phyloP scores from a whole-genome alignment of 1,284 basidiomycete genomes.

The Pascua sp. region DNA sequence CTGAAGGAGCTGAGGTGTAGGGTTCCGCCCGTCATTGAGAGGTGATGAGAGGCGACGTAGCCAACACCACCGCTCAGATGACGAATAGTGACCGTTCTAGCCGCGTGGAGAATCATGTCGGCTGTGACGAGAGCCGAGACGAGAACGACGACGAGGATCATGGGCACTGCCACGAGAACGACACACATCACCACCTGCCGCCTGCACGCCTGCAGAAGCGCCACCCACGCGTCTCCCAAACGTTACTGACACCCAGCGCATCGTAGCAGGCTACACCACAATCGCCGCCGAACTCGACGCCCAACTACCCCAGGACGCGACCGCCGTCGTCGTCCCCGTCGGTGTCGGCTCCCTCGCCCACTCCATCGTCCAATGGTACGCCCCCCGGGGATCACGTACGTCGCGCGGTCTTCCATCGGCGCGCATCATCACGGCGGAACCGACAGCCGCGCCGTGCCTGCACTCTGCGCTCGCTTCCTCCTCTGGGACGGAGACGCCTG shows the following conservation, averaged over 20 bases:
- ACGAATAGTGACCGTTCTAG: too few relatives aligned
- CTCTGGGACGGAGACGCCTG: neutral
- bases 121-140: too few relatives aligned
- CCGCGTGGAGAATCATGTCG: too few relatives aligned
- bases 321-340: slow-evolving; percentile 16
- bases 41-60: too few relatives aligned
- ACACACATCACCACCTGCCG: too few relatives aligned
- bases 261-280: slow-evolving; percentile 13
- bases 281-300: slow-evolving; percentile 6
- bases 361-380: slow-evolving; percentile 12
- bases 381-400: neutral
- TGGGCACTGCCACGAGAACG: too few relatives aligned
- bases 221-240: too few relatives aligned
- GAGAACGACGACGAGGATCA: too few relatives aligned
- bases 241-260: neutral
- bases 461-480: slow-evolving; percentile 3
- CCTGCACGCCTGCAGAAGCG: too few relatives aligned
- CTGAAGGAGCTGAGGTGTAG: too few relatives aligned
- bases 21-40: too few relatives aligned
- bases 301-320: neutral
- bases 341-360: slow-evolving; percentile 19
- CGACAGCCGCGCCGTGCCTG: slow-evolving; percentile 16
- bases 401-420: neutral
- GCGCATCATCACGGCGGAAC: slow-evolving; percentile 15
- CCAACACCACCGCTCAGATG: too few relatives aligned